Evolutionary conservation across 495 filamentous ascomycete genomes (phyloP).

Genomic region (Choiromyces venosus): DNA sequence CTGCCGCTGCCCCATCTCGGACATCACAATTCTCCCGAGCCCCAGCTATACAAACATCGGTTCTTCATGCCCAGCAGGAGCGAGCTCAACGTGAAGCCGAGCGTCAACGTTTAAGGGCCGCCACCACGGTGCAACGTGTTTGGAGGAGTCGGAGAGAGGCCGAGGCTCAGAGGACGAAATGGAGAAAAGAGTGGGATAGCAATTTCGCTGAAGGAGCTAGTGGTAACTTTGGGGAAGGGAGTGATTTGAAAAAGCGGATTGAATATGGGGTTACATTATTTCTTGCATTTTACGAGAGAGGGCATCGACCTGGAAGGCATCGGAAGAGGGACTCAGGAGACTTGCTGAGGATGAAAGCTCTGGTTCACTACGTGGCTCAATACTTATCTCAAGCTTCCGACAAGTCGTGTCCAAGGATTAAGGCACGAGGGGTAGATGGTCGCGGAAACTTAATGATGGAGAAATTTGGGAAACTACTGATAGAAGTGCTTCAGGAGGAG

Average conservation of each 20-base stretch:
- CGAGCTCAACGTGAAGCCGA: constrained; percentile 74
- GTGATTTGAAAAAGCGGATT: constrained; percentile 32
- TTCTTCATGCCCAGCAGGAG: constrained; percentile 81
- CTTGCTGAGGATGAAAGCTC: constrained; percentile 22
- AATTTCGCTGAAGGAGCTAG: constrained; percentile 16
- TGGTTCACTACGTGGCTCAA: constrained; percentile 17
- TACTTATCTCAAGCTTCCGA: neutral
- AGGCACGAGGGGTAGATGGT: constrained; percentile 12
- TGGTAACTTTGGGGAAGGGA: constrained; percentile 1
- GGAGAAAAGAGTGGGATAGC: constrained; percentile 66
- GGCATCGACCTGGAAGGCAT: constrained; percentile 9
- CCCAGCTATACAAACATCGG: constrained; percentile 55
- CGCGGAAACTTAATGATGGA: neutral
- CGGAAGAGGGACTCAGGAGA: constrained; percentile 22
- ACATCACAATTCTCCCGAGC: constrained; percentile 51
- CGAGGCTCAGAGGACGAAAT: constrained; percentile 51
- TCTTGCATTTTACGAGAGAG: constrained; percentile 36
- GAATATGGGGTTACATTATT: constrained; percentile 32
- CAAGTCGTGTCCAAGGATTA: neutral
- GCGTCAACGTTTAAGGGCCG: constrained; percentile 68
- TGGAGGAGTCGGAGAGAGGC: constrained; percentile 76
- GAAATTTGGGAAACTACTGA: constrained; percentile 25
- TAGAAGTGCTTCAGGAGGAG: constrained; percentile 21
- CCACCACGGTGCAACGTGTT: constrained; percentile 65
- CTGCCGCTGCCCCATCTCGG: constrained; percentile 64